Conservation (phyloP, 2,329 filamentous ascomycete species). For the Aspergillus intermedius region DNA sequence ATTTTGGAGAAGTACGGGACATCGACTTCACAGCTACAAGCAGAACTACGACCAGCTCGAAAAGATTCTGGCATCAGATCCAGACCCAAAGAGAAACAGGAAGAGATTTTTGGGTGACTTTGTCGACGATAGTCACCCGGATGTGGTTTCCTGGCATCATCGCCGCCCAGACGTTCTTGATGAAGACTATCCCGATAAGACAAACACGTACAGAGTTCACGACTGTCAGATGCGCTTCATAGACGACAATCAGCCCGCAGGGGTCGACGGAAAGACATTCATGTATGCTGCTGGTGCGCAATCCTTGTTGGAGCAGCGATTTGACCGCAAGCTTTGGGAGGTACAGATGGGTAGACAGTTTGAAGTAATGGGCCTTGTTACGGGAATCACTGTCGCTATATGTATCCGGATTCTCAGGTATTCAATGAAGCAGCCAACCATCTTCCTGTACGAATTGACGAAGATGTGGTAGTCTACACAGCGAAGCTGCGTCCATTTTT, state of each 20-base stretch:
- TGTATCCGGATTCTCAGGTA: no score
- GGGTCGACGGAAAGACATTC: background rate
- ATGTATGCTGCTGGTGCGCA: background rate
- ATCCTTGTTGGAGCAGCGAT: background rate
- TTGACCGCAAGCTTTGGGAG: background rate
- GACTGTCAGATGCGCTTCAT: background rate
- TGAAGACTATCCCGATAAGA: conserved; percentile 5
- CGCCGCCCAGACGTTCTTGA: conserved; percentile 4
- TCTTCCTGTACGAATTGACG: no score
- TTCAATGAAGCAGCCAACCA: no score
- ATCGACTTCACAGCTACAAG: conserved; percentile 3
- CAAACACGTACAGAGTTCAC: background rate
- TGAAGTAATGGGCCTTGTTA: background rate
- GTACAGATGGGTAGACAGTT: background rate
- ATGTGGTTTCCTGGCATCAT: conserved; percentile 6
- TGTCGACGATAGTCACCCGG: conserved; percentile 4
- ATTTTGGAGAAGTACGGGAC: conserved; percentile 3
- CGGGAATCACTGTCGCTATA: no score
- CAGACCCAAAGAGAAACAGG: background rate
- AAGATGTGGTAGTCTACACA: no score
- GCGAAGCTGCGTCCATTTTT: no score
- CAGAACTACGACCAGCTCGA: conserved; percentile 3
- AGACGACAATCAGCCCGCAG: background rate
- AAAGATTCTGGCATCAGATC: conserved; percentile 3
- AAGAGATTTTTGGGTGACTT: conserved; percentile 1